Conservation (phyloP, 768 basidiomycete species). For the Cubamyces lactineus region DNA sequence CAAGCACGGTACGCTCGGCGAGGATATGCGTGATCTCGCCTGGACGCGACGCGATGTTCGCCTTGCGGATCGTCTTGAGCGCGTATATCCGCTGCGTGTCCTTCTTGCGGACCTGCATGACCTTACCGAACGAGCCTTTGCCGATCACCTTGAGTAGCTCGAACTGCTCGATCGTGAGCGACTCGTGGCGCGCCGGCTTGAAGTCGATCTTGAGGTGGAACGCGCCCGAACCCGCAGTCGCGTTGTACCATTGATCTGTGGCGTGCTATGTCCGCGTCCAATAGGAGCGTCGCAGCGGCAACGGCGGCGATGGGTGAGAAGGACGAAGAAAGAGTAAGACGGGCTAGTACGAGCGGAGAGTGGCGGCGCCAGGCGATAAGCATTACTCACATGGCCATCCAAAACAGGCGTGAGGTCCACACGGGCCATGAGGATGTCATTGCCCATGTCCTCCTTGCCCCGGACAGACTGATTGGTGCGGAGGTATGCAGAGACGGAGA, state of each 20-base stretch:
- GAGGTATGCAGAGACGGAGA: slow-evolving; percentile 90
- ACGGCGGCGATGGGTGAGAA: background rate
- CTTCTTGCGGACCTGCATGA: slow-evolving; percentile 99
- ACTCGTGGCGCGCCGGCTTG: slow-evolving; percentile 81
- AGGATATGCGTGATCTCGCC: slow-evolving; percentile 99
- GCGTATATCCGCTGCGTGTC: slow-evolving; percentile 98
- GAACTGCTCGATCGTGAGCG: slow-evolving; percentile 94
- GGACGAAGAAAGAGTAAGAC: slow-evolving; percentile 1
- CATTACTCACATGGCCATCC: slow-evolving; percentile 66
- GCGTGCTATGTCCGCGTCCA: slow-evolving; percentile 54
- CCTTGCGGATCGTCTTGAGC: slow-evolving; percentile 97
- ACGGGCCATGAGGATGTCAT: slow-evolving; percentile 92
- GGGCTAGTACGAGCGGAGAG: slow-evolving; percentile 19
- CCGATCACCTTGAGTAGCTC: slow-evolving; percentile 98
- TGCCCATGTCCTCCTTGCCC: slow-evolving; percentile 93
- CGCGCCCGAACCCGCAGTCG: slow-evolving; percentile 82
- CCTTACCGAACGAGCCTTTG: slow-evolving; percentile 97
- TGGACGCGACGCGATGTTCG: slow-evolving; percentile 92
- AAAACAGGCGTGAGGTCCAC: slow-evolving; percentile 86
- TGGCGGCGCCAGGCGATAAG: slow-evolving; percentile 7
- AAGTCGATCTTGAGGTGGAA: slow-evolving; percentile 97
- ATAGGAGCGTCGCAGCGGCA: background rate
- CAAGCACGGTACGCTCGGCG: slow-evolving; percentile 95
- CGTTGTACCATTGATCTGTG: slow-evolving; percentile 89
- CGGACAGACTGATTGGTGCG: slow-evolving; percentile 74